A percentile compares a stretch with the other conserved stretches of the same genome.
These are phyloP conservation scores for Picochlorum sp. DNA, from an alignment of 139 green algal genomes.

Conservation along the genomic window DNA sequence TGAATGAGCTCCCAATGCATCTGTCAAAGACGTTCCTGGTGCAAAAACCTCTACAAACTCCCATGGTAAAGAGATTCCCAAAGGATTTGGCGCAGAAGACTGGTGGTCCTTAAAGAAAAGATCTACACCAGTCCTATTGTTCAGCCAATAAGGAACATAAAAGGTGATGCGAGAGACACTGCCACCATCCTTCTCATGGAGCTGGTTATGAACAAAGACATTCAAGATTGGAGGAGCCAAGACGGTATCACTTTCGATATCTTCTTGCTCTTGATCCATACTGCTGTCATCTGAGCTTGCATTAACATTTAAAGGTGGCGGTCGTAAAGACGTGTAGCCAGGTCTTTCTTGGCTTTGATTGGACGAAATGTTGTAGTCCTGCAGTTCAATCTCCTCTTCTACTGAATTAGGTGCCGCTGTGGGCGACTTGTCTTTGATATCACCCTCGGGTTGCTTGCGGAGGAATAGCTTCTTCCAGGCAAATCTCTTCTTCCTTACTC, in stretches of 20 bases:
- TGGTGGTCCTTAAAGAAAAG: slow-evolving; percentile 56
- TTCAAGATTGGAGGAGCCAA: slow-evolving; percentile 34
- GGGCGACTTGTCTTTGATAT: too few species aligned
- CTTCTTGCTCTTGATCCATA: neutral
- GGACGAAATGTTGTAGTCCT: too few species aligned
- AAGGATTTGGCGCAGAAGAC: slow-evolving; percentile 15
- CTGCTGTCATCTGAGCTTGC: neutral
- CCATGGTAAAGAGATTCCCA: slow-evolving; percentile 26
- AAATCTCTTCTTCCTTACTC: neutral
- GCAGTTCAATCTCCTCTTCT: too few species aligned
- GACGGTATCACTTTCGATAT: neutral
- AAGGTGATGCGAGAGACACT: slow-evolving; percentile 42
- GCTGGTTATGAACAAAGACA: slow-evolving; percentile 53
- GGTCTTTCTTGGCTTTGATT: neutral
- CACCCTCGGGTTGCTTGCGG: too few species aligned
- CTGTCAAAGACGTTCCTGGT: slow-evolving; percentile 32
- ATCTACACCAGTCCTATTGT: slow-evolving; percentile 72
- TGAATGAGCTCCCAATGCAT: neutral
- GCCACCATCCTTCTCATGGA: slow-evolving; percentile 11
- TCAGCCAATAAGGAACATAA: slow-evolving; percentile 63
- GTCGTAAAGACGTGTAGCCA: neutral
- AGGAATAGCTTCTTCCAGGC: neutral
- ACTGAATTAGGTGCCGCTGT: too few species aligned
- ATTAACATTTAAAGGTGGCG: neutral
- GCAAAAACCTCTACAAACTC: slow-evolving; percentile 35